Conservation (phyloP, 164 flowering plant species). For the Liquidambar formosana region DNA sequence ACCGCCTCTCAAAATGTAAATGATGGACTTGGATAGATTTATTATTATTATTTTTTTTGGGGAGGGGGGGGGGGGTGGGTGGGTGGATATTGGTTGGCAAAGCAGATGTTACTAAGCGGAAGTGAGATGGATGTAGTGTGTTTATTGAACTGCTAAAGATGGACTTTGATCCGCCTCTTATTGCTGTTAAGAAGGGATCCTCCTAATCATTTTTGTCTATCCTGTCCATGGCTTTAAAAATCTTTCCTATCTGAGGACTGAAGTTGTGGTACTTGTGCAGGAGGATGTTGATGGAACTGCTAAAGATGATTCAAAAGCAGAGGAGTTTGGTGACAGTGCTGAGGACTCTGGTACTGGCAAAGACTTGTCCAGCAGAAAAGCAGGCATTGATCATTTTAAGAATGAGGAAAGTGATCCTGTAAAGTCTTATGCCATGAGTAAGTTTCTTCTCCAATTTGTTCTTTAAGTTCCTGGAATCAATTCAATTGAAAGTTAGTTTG, state of each 20-base stretch:
- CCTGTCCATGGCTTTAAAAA: background rate
- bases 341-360: slow-evolving; percentile 21
- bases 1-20: too few relatives aligned
- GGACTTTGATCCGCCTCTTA: too few relatives aligned
- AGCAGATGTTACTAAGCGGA: too few relatives aligned
- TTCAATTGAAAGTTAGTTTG: too few relatives aligned
- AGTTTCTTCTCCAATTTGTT: slow-evolving; percentile 22
- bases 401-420: slow-evolving; percentile 65
- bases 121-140: too few relatives aligned
- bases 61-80: too few relatives aligned
- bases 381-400: slow-evolving; percentile 74
- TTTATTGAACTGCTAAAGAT: too few relatives aligned
- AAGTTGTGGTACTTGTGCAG: slow-evolving; percentile 28
- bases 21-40: too few relatives aligned
- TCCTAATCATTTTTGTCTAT: too few relatives aligned
- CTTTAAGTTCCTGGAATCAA: background rate
- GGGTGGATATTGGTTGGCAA: too few relatives aligned
- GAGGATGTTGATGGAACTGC: slow-evolving; percentile 39
- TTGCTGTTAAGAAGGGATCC: too few relatives aligned
- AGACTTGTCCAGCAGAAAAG: slow-evolving; percentile 24
- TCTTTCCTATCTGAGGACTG: background rate
- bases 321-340: slow-evolving; percentile 16
- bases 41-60: too few relatives aligned
- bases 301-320: slow-evolving; percentile 28
- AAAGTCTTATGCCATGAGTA: slow-evolving; percentile 83